Evolutionary conservation across 495 filamentous ascomycete genomes (phyloP).

Genomic region (Neurospora tetrasperma): DNA sequence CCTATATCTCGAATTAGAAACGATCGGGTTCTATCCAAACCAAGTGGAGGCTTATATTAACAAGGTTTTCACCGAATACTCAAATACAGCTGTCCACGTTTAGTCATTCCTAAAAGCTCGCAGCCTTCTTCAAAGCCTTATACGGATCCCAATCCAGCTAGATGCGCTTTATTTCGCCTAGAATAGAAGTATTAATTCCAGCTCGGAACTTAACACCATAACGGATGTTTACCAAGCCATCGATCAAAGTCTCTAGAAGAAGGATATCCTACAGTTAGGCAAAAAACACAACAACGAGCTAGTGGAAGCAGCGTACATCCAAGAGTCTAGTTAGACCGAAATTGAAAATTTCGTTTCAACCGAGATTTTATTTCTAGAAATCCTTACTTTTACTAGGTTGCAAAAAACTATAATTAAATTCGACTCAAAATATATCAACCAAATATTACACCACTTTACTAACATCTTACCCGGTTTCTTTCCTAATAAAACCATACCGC

Average conservation of each 20-base stretch:
- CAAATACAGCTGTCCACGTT: slow-evolving; percentile 16
- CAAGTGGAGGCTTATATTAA: slow-evolving; percentile 24
- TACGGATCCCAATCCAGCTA: slow-evolving; percentile 37
- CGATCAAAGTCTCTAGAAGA: slow-evolving; percentile 28
- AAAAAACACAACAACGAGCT: slow-evolving; percentile 19
- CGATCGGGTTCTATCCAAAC: slow-evolving; percentile 26
- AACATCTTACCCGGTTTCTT: too few species aligned
- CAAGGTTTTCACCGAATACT: slow-evolving; percentile 9
- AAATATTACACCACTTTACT: slow-evolving; percentile 13
- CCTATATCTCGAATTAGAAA: slow-evolving; percentile 21
- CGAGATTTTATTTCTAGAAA: slow-evolving; percentile 24
- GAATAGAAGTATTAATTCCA: slow-evolving; percentile 14
- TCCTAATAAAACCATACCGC: too few species aligned
- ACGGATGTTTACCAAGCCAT: slow-evolving; percentile 33
- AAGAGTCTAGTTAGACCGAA: neutral
- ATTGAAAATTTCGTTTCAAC: slow-evolving; percentile 10
- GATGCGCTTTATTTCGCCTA: slow-evolving; percentile 38
- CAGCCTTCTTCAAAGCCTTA: slow-evolving; percentile 26
- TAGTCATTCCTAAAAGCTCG: slow-evolving; percentile 25
- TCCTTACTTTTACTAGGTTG: slow-evolving; percentile 30
- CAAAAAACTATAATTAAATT: slow-evolving; percentile 30
- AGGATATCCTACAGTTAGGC: slow-evolving; percentile 27
- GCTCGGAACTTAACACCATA: slow-evolving; percentile 24
- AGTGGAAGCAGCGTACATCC: neutral
- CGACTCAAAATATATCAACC: slow-evolving; percentile 10